phyloP scores from a whole-genome alignment of 192 early-diverging fungal species.

The Geranomyces variabilis region DNA sequence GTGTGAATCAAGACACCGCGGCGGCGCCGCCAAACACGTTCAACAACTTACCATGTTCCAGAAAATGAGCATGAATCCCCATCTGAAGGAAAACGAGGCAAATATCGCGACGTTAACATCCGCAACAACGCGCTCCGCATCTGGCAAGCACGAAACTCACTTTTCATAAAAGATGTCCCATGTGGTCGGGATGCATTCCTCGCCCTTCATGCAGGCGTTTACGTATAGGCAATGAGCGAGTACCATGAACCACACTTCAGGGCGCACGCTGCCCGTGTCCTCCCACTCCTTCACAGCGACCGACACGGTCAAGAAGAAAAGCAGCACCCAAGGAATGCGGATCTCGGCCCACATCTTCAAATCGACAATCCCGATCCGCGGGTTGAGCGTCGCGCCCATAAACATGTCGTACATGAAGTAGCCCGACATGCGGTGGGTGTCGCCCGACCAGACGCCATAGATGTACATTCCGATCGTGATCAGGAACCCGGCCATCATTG shows the following conservation, averaged over 20 bases:
- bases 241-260: slow-evolving; percentile 71
- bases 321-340: slow-evolving; percentile 81
- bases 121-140: too few species aligned
- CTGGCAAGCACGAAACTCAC: slow-evolving; percentile 19
- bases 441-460: slow-evolving; percentile 34
- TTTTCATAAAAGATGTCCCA: slow-evolving; percentile 92
- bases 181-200: slow-evolving; percentile 81
- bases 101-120: too few species aligned
- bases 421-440: slow-evolving; percentile 60
- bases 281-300: slow-evolving; percentile 75
- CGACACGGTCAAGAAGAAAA: slow-evolving; percentile 68
- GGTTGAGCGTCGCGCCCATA: slow-evolving; percentile 92
- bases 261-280: slow-evolving; percentile 63
- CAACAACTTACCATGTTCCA: slow-evolving; percentile 37
- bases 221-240: slow-evolving; percentile 78
- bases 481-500: slow-evolving; percentile 54
- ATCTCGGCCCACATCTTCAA: slow-evolving; percentile 90
- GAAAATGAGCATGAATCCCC: slow-evolving; percentile 67
- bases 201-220: slow-evolving; percentile 77
- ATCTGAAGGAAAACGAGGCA: slow-evolving; percentile 50
- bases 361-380: slow-evolving; percentile 74
- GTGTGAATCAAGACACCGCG: neutral
- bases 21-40: too few species aligned
- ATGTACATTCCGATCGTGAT: slow-evolving; percentile 47
- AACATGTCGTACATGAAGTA: slow-evolving; percentile 80